Base-by-base conservation (phyloP, 306 rosid genomes). In the Sesbania bispinosa region DNA sequence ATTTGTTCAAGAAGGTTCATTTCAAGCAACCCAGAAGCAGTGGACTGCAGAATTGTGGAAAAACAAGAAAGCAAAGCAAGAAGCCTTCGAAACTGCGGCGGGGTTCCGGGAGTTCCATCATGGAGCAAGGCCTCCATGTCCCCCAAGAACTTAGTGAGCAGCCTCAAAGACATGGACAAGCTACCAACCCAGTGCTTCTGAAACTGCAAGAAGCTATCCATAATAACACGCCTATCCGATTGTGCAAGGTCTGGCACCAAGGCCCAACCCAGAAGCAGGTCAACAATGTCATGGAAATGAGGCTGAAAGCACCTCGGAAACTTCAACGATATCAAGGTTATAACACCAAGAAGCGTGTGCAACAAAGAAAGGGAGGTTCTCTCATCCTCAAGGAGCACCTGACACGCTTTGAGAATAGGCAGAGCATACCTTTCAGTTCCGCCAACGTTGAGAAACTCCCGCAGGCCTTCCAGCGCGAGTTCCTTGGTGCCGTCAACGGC, bases 181-280 rank as follows among this genome's bases (percentile, higher is more conserved):
- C 83, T 86, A 81, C 97, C 92, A 73, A 93, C 97, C 98, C 98
- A 93, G 27, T 93, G 92, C 77, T 85, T 90, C 89, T 93, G 98
- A 87, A 88, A 93, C 81, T 88, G 96, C 87, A 88, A 82, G 75
- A 93, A 93, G 70, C 90, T 82, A 74, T 90, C 88, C 92, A 93
- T 82, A 65, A 93, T 93, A 62, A 87, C 84, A 42, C 63, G 76
- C 76, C 89, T 84, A 79, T 93, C 93, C 4, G 89, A 61, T 29
- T 84, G 85, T 3, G 83, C 82, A 50, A 93, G 87, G 82, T 90
- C 91, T 0, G 97, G 98, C 48, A 90, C 82, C 85, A 90, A 82
- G 3, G 96, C 93, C 96, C 96, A 93, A 51, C 96, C 88, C 2
- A 88, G 83, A 70, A 93, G 96, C 75, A 93, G 74, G 82, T 93